phyloP scores from a whole-genome alignment of 2,329 filamentous ascomycete species.

The Stemphylium lycopersici region DNA sequence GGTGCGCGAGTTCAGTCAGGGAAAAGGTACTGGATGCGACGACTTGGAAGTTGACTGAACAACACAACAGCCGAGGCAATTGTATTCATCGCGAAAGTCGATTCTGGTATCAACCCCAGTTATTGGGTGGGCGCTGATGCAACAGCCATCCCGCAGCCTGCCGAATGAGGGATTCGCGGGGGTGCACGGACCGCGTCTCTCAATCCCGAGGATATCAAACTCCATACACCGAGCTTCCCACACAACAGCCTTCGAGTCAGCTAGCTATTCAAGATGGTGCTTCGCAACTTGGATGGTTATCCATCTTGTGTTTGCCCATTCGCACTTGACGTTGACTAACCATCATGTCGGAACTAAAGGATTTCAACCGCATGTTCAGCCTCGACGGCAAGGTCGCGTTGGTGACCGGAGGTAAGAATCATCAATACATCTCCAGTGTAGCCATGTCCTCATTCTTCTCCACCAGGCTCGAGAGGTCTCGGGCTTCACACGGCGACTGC shows the following conservation, averaged over 20 bases:
- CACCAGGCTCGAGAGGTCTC: slow-evolving; percentile 48
- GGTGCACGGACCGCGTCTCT: slow-evolving; percentile 21
- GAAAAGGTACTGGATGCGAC: background rate
- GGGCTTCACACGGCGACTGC: slow-evolving; percentile 49
- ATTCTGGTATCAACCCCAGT: background rate
- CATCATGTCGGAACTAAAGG: slow-evolving; percentile 41
- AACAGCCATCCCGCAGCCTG: slow-evolving; percentile 29
- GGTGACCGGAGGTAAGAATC: slow-evolving; percentile 42
- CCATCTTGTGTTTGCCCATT: background rate
- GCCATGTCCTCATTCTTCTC: background rate
- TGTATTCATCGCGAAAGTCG: background rate
- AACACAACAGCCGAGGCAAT: background rate
- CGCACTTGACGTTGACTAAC: slow-evolving; percentile 2
- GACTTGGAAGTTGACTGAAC: background rate
- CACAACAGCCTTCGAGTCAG: slow-evolving; percentile 16
- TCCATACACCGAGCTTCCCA: slow-evolving; percentile 32
- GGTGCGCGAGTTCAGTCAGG: background rate
- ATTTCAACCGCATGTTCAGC: slow-evolving; percentile 45
- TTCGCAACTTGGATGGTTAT: background rate
- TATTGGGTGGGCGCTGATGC: slow-evolving; percentile 6
- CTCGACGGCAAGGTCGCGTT: slow-evolving; percentile 48
- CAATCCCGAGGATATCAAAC: slow-evolving; percentile 31
- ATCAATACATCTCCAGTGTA: background rate
- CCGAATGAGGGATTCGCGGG: slow-evolving; percentile 16
- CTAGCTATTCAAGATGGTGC: slow-evolving; percentile 20